Evolutionary conservation across 1,284 basidiomycete genomes (phyloP).

Genomic region (Phlebopus sp.): DNA sequence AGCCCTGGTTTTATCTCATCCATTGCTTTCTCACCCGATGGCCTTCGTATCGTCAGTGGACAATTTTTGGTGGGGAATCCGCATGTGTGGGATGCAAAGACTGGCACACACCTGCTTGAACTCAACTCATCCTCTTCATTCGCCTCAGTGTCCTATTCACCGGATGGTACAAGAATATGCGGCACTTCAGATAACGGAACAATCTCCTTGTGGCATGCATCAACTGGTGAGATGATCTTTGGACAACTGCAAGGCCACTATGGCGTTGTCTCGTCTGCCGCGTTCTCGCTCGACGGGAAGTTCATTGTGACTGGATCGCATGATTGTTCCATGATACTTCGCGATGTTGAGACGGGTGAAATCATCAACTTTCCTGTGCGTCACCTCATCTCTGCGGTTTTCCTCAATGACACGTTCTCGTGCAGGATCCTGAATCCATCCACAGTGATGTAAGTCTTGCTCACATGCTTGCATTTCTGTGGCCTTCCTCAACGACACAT

Average conservation of each 20-base stretch:
- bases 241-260: not conserved
- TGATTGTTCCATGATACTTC: not conserved
- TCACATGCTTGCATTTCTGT: too few relatives aligned
- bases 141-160: slow-evolving; percentile 5
- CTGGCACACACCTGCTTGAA: slow-evolving; percentile 2
- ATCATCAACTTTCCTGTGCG: not conserved
- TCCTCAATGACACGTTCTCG: too few relatives aligned
- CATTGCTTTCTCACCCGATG: not conserved
- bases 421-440: too few relatives aligned
- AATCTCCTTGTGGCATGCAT: slow-evolving; percentile 2
- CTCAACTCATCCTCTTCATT: not conserved
- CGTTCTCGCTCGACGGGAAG: not conserved
- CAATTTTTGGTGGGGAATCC: slow-evolving; percentile 49
- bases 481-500: too few relatives aligned
- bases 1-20: not conserved
- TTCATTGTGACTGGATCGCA: not conserved
- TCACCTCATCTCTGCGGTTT: too few relatives aligned
- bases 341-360: not conserved
- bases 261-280: not conserved
- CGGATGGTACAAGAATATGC: not conserved
- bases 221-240: not conserved
- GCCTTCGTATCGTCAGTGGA: not conserved
- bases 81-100: slow-evolving; percentile 60
- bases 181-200: slow-evolving; percentile 9
- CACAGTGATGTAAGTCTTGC: too few relatives aligned